Evolutionary conservation across 2,329 filamentous ascomycete genomes (phyloP).

Genomic region (Alternaria gaisen): DNA sequence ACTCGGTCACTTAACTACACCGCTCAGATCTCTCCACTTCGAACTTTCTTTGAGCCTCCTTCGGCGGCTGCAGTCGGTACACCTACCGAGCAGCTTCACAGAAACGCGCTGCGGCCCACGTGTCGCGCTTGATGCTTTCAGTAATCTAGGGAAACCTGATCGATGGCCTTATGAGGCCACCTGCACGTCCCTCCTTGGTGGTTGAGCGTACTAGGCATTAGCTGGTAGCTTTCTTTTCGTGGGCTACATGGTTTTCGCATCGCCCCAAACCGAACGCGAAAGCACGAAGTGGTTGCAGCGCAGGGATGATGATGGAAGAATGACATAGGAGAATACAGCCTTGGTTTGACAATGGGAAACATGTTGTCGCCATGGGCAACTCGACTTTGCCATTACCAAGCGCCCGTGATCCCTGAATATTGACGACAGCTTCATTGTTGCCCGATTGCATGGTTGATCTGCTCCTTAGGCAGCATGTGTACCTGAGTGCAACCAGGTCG

Average conservation of each 20-base stretch:
- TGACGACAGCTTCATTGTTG: slow-evolving; percentile 1
- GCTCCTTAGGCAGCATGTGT: slow-evolving; percentile 6
- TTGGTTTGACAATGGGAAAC: neutral
- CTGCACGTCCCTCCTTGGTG: neutral
- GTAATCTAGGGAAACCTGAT: neutral
- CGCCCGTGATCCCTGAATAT: slow-evolving; percentile 2
- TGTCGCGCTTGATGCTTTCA: neutral
- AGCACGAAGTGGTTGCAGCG: neutral
- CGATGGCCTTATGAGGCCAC: neutral
- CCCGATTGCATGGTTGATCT: slow-evolving; percentile 5
- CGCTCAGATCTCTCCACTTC: neutral
- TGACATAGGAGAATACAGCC: neutral
- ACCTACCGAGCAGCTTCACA: neutral
- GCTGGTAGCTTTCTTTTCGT: neutral
- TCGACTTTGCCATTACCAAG: neutral
- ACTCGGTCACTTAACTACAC: neutral
- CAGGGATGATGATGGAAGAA: neutral
- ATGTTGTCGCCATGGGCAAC: neutral
- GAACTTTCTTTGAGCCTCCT: neutral
- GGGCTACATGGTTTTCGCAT: neutral
- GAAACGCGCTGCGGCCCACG: neutral
- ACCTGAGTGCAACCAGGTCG: slow-evolving; percentile 7
- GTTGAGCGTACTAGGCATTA: neutral
- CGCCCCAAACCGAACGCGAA: neutral
- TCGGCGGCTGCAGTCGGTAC: neutral